phyloP scores from a whole-genome alignment of 208 protist genomes.

The Herpetomonas tarakana region DNA sequence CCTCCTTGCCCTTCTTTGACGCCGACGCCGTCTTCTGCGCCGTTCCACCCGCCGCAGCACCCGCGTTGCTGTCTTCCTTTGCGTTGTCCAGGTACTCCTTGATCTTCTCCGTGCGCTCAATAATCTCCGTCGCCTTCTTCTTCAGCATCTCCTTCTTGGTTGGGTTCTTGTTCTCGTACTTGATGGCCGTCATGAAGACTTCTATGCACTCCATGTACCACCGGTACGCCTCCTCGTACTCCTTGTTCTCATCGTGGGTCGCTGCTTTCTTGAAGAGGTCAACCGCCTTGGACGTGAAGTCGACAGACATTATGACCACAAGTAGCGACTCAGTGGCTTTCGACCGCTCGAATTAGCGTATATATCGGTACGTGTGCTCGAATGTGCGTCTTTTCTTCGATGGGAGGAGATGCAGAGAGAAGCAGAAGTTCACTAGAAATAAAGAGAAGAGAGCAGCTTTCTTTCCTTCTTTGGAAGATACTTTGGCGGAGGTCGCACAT shows the following conservation, averaged over 20 bases:
- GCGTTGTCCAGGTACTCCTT: slow-evolving; percentile 92
- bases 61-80: slow-evolving; percentile 51
- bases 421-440: too few relatives aligned
- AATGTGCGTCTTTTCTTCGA: too few relatives aligned
- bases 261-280: slow-evolving; percentile 93
- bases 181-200: slow-evolving; percentile 94
- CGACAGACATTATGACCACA: slow-evolving; percentile 62
- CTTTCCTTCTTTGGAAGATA: too few relatives aligned
- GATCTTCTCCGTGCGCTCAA: slow-evolving; percentile 95
- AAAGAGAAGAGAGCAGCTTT: too few relatives aligned
- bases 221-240: slow-evolving; percentile 92
- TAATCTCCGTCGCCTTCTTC: slow-evolving; percentile 91
- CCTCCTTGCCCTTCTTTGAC: slow-evolving; percentile 88
- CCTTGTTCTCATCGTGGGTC: slow-evolving; percentile 86
- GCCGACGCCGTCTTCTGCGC: slow-evolving; percentile 60
- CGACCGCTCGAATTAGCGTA: too few relatives aligned
- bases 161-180: slow-evolving; percentile 94
- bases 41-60: slow-evolving; percentile 18
- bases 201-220: slow-evolving; percentile 95
- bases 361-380: too few relatives aligned
- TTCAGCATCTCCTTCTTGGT: slow-evolving; percentile 92
- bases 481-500: too few relatives aligned
- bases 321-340: neutral
- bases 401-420: too few relatives aligned
- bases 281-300: slow-evolving; percentile 94